A percentile compares a stretch with the other conserved stretches of the same genome.
Conservation (phyloP, 192 early-diverging fungal species). For the Entomortierella chlamydospora region DNA sequence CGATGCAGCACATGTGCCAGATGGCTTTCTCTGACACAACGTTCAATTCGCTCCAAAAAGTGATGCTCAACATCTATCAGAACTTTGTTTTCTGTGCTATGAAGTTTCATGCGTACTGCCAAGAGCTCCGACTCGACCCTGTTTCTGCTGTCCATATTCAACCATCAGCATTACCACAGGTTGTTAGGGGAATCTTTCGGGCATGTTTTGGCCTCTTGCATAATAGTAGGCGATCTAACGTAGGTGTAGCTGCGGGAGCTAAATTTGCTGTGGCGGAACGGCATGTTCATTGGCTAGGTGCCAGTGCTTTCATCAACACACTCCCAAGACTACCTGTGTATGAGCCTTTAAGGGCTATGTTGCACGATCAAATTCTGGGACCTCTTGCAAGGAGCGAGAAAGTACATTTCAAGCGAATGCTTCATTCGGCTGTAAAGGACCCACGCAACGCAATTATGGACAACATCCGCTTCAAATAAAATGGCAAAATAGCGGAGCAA, state of each 20-base stretch:
- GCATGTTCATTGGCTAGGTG: constrained; percentile 49
- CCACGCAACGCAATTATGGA: constrained; percentile 32
- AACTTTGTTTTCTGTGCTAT: constrained; percentile 79
- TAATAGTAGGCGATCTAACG: constrained; percentile 24
- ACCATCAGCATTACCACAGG: neutral
- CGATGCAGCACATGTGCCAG: constrained; percentile 70
- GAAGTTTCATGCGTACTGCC: constrained; percentile 64
- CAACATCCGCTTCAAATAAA: constrained; percentile 17
- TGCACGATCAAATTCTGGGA: constrained; percentile 16
- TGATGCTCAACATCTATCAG: constrained; percentile 85
- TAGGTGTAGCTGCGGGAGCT: constrained; percentile 13
- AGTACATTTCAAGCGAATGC: constrained; percentile 19
- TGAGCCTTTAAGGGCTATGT: constrained; percentile 2
- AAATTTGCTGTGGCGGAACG: constrained; percentile 23
- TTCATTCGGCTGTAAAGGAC: constrained; percentile 23
- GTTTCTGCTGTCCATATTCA: constrained; percentile 13
- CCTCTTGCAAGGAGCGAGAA: constrained; percentile 4
- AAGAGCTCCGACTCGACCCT: constrained; percentile 35
- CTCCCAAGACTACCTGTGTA: constrained; percentile 19
- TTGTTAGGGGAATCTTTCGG: constrained; percentile 25
- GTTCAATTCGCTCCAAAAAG: constrained; percentile 68
- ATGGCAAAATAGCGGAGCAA: neutral
- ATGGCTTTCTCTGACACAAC: constrained; percentile 71
- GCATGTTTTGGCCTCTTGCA: constrained; percentile 29
- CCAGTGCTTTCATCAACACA: constrained; percentile 22